Evolutionary conservation across 108 stramenopile species (phyloP).

Genomic region (Stephanodiscus minutulus): DNA sequence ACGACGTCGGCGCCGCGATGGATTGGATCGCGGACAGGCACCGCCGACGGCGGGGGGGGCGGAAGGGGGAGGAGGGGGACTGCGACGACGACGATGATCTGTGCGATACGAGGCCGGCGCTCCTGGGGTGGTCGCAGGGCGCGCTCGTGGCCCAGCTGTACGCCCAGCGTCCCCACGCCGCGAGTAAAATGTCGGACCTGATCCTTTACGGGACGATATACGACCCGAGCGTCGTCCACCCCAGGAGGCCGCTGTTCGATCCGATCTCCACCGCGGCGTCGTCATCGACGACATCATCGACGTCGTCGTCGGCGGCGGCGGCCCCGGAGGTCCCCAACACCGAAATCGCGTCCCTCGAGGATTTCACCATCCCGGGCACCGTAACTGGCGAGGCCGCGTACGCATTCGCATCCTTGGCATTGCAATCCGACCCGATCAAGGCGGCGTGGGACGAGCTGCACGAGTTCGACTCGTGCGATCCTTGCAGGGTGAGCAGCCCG

Average conservation of each 20-base stretch:
- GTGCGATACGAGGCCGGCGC: constrained; percentile 28
- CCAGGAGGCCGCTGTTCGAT: constrained; percentile 68
- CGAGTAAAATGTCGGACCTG: constrained; percentile 57
- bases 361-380: constrained; percentile 85
- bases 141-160: constrained; percentile 85
- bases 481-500: constrained; percentile 72
- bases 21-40: constrained; percentile 72
- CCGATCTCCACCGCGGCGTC: not conserved
- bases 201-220: constrained; percentile 85
- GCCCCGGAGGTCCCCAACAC: constrained; percentile 53
- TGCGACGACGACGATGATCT: not conserved
- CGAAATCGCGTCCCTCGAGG: constrained; percentile 73
- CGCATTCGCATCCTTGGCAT: constrained; percentile 70
- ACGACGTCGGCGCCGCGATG: constrained; percentile 76
- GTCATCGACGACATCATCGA: constrained; percentile 1
- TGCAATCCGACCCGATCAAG: constrained; percentile 78
- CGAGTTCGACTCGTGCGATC: constrained; percentile 86
- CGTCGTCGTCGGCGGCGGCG: constrained; percentile 12
- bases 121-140: constrained; percentile 89
- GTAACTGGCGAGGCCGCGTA: constrained; percentile 76
- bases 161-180: constrained; percentile 59
- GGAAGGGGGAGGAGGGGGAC: no score
- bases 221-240: constrained; percentile 76
- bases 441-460: constrained; percentile 79
- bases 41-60: not conserved